Conservation (phyloP, 306 rosid genomes). For the Dicorynia guianensis region DNA sequence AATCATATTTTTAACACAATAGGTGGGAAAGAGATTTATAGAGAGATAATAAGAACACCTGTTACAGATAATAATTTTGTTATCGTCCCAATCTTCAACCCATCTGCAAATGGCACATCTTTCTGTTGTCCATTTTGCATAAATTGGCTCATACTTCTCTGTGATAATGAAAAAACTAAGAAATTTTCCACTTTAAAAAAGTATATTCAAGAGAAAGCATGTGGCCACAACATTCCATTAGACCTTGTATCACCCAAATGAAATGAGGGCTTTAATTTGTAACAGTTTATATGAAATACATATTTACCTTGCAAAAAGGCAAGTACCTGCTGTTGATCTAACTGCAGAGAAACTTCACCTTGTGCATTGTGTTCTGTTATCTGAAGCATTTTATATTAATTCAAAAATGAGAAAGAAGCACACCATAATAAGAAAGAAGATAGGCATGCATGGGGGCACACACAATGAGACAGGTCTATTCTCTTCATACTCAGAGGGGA, state of each 20-base stretch:
- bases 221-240: slow-evolving; percentile 18
- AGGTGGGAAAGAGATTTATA: slow-evolving; percentile 33
- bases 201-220: slow-evolving; percentile 35
- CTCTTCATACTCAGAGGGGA: background rate
- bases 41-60: slow-evolving; percentile 58
- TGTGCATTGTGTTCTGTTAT: slow-evolving; percentile 63
- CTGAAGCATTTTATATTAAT: slow-evolving; percentile 57
- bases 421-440: slow-evolving; percentile 7
- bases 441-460: background rate
- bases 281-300: slow-evolving; percentile 28
- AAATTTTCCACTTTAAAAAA: slow-evolving; percentile 29
- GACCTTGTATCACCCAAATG: slow-evolving; percentile 19
- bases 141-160: slow-evolving; percentile 87
- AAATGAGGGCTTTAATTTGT: slow-evolving; percentile 34
- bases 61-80: slow-evolving; percentile 95
- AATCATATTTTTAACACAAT: slow-evolving; percentile 27
- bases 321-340: slow-evolving; percentile 75
- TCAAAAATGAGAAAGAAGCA: slow-evolving; percentile 37
- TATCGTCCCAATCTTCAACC: slow-evolving; percentile 99
- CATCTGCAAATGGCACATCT: slow-evolving; percentile 98
- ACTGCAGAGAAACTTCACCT: slow-evolving; percentile 54
- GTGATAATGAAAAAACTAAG: slow-evolving; percentile 49
- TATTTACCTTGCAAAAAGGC: slow-evolving; percentile 76
- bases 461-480: background rate
- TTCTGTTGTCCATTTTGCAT: slow-evolving; percentile 94